phyloP scores from a whole-genome alignment of 305 asterid genomes.

The Euphrasia arctica region DNA sequence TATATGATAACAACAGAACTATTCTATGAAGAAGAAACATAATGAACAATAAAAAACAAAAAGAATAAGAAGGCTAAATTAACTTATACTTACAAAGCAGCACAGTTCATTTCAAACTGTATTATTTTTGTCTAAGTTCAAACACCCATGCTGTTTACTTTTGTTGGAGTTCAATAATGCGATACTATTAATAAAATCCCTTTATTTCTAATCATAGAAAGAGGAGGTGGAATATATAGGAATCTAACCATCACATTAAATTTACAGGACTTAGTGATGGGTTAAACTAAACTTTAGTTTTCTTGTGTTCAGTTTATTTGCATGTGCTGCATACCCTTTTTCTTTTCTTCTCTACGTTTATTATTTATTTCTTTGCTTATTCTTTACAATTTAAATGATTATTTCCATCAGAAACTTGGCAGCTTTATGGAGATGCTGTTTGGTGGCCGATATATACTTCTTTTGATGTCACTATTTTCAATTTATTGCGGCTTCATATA shows the following conservation, averaged over 20 bases:
- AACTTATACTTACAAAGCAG: constrained; percentile 21
- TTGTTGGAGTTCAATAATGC: not conserved
- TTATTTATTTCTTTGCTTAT: constrained; percentile 8
- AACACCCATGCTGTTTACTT: constrained; percentile 3
- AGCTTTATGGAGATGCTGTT: constrained; percentile 99
- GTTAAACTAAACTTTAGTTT: constrained; percentile 13
- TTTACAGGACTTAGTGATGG: constrained; percentile 14
- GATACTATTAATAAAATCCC: not conserved
- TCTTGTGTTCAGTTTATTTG: not conserved
- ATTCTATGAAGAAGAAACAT: constrained; percentile 13
- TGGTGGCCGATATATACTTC: constrained; percentile 96
- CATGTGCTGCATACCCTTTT: constrained; percentile 1
- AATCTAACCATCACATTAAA: not conserved
- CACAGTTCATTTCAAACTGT: constrained; percentile 19
- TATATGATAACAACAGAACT: not conserved
- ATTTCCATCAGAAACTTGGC: constrained; percentile 83
- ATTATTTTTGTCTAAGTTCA: constrained; percentile 15
- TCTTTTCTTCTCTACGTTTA: not conserved
- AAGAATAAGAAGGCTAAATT: not conserved
- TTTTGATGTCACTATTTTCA: constrained; percentile 92
- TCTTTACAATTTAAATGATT: constrained; percentile 19
- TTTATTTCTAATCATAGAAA: constrained; percentile 4
- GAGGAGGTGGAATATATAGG: too few relatives aligned
- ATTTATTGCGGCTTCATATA: constrained; percentile 95
- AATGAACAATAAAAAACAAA: constrained; percentile 8